A percentile compares a stretch with the other conserved stretches of the same genome.
These are phyloP conservation scores for Ceratocystis destructans DNA, from an alignment of 2,329 filamentous ascomycete species.

Conservation along the genomic window DNA sequence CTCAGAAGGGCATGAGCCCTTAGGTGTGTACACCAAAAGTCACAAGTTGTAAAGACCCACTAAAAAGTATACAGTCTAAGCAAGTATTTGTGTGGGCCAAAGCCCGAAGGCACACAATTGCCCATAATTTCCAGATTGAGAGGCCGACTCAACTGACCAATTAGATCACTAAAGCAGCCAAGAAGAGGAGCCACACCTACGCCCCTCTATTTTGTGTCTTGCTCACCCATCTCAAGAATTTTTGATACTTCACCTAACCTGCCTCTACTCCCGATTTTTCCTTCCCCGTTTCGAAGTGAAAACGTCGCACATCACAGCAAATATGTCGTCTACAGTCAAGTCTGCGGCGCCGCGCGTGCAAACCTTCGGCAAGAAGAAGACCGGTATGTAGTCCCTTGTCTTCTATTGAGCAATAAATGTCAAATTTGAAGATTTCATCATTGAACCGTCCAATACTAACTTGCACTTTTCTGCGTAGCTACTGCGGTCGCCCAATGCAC, in stretches of 20 bases:
- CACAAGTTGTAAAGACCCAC: conserved; percentile 8
- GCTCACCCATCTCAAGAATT: conserved; percentile 19
- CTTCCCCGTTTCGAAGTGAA: conserved; percentile 21
- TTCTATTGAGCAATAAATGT: not conserved
- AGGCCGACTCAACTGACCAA: conserved; percentile 14
- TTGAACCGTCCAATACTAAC: not conserved
- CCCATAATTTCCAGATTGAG: conserved; percentile 13
- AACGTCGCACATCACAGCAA: conserved; percentile 31
- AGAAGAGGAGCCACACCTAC: conserved; percentile 19
- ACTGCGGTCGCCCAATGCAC: conserved; percentile 87
- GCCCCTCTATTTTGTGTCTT: conserved; percentile 18
- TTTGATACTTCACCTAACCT: conserved; percentile 19
- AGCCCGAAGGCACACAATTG: conserved; percentile 19
- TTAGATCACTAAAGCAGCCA: conserved; percentile 11
- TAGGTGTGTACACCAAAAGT: conserved; percentile 10
- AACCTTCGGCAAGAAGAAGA: conserved; percentile 99
- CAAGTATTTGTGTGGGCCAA: conserved; percentile 14
- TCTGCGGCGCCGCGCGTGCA: conserved; percentile 54
- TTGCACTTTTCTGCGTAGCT: conserved; percentile 26
- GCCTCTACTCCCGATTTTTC: conserved; percentile 20
- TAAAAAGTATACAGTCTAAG: conserved; percentile 6
- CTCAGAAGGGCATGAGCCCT: conserved; percentile 16
- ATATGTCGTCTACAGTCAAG: conserved; percentile 51
- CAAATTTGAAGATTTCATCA: not conserved
- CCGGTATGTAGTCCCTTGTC: conserved; percentile 29